Percentiles rank a stretch among this genome's conserved stretches.
These are phyloP conservation scores for Fraxinus pennsylvanica DNA, from an alignment of 257 asterid genomes.

Conservation along the genomic window DNA sequence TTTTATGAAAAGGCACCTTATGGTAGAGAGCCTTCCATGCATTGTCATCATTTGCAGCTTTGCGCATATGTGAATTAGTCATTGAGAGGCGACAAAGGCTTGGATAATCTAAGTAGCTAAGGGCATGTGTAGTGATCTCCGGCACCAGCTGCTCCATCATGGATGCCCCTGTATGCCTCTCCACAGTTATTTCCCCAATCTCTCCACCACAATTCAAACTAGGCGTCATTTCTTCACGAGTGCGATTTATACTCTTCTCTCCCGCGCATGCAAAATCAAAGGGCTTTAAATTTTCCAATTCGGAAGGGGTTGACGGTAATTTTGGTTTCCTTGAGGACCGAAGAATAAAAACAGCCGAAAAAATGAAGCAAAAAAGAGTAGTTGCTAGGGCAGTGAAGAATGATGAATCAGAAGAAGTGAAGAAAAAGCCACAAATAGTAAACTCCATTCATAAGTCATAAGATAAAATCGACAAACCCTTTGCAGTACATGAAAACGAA, in stretches of 20 bases:
- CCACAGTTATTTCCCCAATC: constrained; percentile 49
- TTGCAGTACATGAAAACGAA: constrained; percentile 45
- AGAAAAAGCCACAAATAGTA: constrained; percentile 34
- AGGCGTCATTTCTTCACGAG: constrained; percentile 37
- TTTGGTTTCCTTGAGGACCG: constrained; percentile 31
- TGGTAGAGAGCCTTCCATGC: constrained; percentile 96
- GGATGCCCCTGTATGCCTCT: constrained; percentile 79
- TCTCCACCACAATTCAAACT: constrained; percentile 31
- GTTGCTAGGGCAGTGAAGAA: constrained; percentile 43
- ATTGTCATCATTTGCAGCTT: constrained; percentile 94
- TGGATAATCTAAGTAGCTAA: constrained; percentile 91
- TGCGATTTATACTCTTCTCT: constrained; percentile 22
- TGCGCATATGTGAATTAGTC: constrained; percentile 94
- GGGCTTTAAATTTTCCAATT: constrained; percentile 18
- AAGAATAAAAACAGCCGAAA: constrained; percentile 38
- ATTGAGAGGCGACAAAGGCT: constrained; percentile 94
- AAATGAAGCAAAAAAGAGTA: constrained; percentile 49
- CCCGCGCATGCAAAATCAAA: constrained; percentile 35
- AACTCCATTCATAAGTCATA: constrained; percentile 70
- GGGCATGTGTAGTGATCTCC: constrained; percentile 94
- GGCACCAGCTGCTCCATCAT: constrained; percentile 99
- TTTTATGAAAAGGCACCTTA: constrained; percentile 49
- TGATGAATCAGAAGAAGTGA: constrained; percentile 37
- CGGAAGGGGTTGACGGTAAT: constrained; percentile 19
- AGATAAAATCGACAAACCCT: constrained; percentile 27